phyloP scores from a whole-genome alignment of 441 rosid species.

The Pelargonium australe region DNA sequence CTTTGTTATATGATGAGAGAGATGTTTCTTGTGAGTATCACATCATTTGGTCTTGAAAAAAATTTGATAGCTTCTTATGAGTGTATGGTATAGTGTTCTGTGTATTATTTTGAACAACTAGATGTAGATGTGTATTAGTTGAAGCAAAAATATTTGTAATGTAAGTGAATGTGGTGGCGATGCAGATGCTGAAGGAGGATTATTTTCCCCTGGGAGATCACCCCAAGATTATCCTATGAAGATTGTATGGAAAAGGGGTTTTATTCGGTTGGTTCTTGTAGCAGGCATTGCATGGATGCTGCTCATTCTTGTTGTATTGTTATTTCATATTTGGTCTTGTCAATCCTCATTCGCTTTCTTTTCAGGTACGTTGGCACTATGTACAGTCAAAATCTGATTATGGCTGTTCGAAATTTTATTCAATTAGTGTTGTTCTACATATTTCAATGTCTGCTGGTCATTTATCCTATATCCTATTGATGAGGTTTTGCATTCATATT shows the following conservation, averaged over 20 bases:
- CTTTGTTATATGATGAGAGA: neutral
- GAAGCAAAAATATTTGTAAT: conserved; percentile 3
- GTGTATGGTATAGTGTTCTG: neutral
- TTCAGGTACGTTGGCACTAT: conserved; percentile 44
- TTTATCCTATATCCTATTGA: neutral
- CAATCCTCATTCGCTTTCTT: conserved; percentile 65
- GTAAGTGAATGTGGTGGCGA: conserved; percentile 8
- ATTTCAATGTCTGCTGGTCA: neutral
- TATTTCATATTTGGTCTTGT: conserved; percentile 87
- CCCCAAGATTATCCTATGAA: conserved; percentile 45
- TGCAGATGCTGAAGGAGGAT: conserved; percentile 47
- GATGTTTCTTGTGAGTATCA: neutral
- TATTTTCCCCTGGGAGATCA: conserved; percentile 44
- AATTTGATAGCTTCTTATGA: neutral
- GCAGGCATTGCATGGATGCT: conserved; percentile 85
- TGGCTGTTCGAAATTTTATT: neutral
- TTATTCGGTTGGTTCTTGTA: conserved; percentile 66
- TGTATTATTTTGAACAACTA: neutral
- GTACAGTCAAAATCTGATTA: neutral
- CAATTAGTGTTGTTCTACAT: neutral
- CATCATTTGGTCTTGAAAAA: neutral
- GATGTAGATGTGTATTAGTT: neutral
- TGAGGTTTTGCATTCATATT: neutral
- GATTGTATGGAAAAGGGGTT: conserved; percentile 64
- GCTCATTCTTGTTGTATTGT: conserved; percentile 56